A percentile compares a stretch with the other conserved stretches of the same genome.
These are phyloP conservation scores for Fusarium tricinctum DNA, from an alignment of 2,329 filamentous ascomycete species.

Conservation along the genomic window DNA sequence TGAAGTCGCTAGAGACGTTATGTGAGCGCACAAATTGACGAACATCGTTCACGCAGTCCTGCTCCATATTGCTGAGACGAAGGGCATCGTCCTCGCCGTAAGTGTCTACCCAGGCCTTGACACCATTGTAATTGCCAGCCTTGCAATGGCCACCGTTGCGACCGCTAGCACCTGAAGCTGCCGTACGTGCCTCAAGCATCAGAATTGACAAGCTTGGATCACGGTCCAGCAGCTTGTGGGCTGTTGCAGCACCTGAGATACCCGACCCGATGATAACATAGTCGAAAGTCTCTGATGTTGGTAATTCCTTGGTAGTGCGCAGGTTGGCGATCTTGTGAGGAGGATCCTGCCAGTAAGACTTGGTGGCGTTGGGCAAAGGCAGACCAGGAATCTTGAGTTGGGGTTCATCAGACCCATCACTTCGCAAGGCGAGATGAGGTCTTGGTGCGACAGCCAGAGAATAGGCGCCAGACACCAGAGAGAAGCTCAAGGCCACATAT, in stretches of 20 bases:
- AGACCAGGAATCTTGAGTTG: conserved; percentile 28
- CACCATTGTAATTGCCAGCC: conserved; percentile 19
- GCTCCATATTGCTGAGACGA: conserved; percentile 30
- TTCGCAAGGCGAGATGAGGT: background rate
- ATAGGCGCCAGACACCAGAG: conserved; percentile 13
- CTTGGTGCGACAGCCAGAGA: conserved; percentile 12
- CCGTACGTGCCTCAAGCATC: conserved; percentile 30
- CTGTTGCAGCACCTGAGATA: conserved; percentile 30
- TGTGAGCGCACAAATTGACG: conserved; percentile 29
- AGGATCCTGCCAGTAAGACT: conserved; percentile 34
- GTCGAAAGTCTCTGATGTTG: conserved; percentile 20
- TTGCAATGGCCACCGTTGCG: conserved; percentile 31
- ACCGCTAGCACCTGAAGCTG: conserved; percentile 24
- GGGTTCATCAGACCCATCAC: conserved; percentile 6
- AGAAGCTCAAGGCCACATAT: conserved; percentile 6
- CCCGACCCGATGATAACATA: conserved; percentile 37
- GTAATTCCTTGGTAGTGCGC: conserved; percentile 24
- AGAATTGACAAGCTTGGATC: conserved; percentile 23
- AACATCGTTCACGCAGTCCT: conserved; percentile 31
- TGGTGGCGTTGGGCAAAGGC: conserved; percentile 30
- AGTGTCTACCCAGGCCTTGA: conserved; percentile 21
- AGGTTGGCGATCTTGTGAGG: conserved; percentile 36
- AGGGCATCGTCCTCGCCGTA: conserved; percentile 33
- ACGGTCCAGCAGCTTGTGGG: conserved; percentile 29
- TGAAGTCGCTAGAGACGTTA: conserved; percentile 34